Evolutionary conservation across 805 yeast species (phyloP), one percentile per base, ranked within the genome.

Genomic region (Ogataea zsoltii): DNA sequence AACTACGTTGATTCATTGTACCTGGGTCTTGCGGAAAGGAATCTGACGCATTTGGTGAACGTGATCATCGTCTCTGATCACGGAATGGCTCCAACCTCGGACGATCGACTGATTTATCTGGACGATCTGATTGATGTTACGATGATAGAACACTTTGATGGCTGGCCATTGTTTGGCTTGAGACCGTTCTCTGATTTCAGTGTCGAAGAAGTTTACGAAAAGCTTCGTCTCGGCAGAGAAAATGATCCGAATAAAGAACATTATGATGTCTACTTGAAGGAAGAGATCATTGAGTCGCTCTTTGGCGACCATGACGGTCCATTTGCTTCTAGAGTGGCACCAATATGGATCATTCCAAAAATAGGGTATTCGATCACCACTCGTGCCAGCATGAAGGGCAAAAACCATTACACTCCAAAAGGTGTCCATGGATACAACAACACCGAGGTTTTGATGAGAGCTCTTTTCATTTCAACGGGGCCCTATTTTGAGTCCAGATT

Each of bases 381-480:
- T 0, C 76, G 73, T 45, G 72, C 72, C 15, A 76, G 76, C 46
- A 78, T 80, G 76, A 73, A 74, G 18, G 69, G 69, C 2, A 72
- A 73, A 58, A 64, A 66, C 21, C 71, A 75, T 12, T 84, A 83
- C 60, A 60, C 62, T n/a, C 86, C 88, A 3, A 70, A 70, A 44
- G 97, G 96, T 7, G 85, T 85, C 0, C 96, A 88, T 64, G 97
- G 97, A 2, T 91, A 88, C 62, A 80, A 85, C 58, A 86, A 85
- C 57, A 75, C 83, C 0, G 88, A 83, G 49, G 75, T 84, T 6
- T 68, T 89, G 46, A 90, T 90, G 96, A 69, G 96, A 41, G 90
- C 96, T 0, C 55, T 88, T 9, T 91, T 92, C 61, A 56, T 88
- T 33, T 96, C 85, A 0, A 63, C 74, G 1, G 98, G 98, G 0